Base-by-base conservation (phyloP, 2,329 filamentous ascomycete genomes). In the Hortaea werneckii region DNA sequence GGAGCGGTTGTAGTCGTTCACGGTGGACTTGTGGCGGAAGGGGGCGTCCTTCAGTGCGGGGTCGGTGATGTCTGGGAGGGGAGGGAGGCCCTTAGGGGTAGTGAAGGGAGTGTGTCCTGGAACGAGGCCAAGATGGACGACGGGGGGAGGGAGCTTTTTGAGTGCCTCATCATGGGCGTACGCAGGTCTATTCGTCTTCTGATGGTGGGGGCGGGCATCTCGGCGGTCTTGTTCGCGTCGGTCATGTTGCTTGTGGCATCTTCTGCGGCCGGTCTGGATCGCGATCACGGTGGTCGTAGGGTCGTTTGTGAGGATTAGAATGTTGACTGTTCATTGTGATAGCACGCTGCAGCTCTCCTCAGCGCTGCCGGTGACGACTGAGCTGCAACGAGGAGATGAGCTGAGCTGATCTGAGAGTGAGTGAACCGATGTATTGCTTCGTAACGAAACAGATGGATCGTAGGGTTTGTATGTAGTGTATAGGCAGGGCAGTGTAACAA, bases 21-120 rank as follows among this genome's bases (percentile, higher is more conserved):
- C 37, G 37, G 46, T 49, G 12, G 62, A 64, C 37, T 57, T 60
- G 55, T 66, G 64, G 13, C 50, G 51, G 50, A 66, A 66, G 26
- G 59, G 55, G 2, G 58, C 57, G 28, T 48, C 47, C 6, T 50
- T 52, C 34, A 60, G 56, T 4, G 40, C 39, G 7, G 53, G 50
- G 29, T 53, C 46, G 2, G 38, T 43, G 27, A 65, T 52, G 1
- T 46, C 29, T 11, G 63, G 63, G 1, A 64, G 52, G 6, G 52
- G 48, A 11, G 63, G 63, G 9, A 64, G 48, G 13, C 46, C 37
- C n/a, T 37, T 44, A 3, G 38, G 13, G 35, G 46, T 27, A 29
- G 48, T 51, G 47, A 54, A 51, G 29, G 51, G 47, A 5, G 42
- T 50, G 42, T 58, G 55, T 45, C 44, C 26, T 26, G 51, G 37